These are phyloP conservation scores for Verticillium albo-atrum DNA, from an alignment of 2,329 filamentous ascomycete genomes.

Conservation along the genomic window DNA sequence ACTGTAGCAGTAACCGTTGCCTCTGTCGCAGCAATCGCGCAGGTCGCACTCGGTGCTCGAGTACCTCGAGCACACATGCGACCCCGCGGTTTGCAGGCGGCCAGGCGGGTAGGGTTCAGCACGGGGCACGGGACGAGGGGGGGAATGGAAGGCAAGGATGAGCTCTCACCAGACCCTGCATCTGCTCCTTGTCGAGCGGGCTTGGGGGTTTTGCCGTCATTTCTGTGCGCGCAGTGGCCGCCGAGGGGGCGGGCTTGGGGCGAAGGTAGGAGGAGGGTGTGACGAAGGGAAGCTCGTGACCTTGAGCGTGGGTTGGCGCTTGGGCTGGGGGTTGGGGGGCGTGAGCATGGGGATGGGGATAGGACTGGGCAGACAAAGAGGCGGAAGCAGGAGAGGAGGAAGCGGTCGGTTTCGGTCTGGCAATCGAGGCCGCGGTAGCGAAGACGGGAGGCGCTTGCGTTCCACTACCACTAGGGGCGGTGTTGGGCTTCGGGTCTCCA, in stretches of 20 bases:
- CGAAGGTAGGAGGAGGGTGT: conserved; percentile 57
- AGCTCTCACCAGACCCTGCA: conserved; percentile 67
- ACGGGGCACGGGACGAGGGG: not conserved
- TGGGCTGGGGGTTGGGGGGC: conserved; percentile 5
- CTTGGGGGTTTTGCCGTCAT: conserved; percentile 36
- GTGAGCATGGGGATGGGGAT: not conserved
- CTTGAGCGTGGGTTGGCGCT: conserved; percentile 14
- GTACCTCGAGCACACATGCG: not conserved
- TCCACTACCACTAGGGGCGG: conserved; percentile 6
- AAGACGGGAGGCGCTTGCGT: conserved; percentile 11
- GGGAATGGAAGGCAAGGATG: conserved; percentile 1
- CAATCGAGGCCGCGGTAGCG: conserved; percentile 14
- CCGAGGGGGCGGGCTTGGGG: conserved; percentile 17
- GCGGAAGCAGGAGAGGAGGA: not conserved
- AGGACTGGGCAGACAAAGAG: not conserved
- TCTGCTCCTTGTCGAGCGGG: conserved; percentile 70
- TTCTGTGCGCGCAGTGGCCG: conserved; percentile 7
- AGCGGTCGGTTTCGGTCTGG: conserved; percentile 12
- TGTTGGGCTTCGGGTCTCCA: not conserved
- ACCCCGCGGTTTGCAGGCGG: not conserved
- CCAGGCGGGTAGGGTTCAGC: not conserved
- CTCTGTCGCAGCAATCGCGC: not conserved
- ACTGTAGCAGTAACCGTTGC: too few species aligned
- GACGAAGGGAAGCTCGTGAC: conserved; percentile 52
- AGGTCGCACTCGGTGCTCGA: not conserved